These are phyloP conservation scores for Pestalotiopsis sp. DNA, from an alignment of 2,329 filamentous ascomycete species.

Conservation along the genomic window DNA sequence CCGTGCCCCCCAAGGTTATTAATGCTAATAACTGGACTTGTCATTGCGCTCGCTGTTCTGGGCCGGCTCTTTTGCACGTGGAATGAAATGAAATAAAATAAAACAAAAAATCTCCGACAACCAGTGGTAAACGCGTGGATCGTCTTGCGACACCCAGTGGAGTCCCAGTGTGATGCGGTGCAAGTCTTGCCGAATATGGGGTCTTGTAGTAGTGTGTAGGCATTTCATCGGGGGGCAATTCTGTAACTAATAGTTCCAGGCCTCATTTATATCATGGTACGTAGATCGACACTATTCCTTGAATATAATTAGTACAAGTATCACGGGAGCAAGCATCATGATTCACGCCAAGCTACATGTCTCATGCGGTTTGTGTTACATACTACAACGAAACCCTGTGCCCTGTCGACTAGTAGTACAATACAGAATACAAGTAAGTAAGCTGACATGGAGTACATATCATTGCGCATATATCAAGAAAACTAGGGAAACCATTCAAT, in stretches of 20 bases:
- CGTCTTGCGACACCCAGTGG: background rate
- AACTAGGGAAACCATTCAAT: constrained; percentile 12
- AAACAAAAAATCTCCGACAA: background rate
- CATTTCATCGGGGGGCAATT: no score
- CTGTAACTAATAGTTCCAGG: background rate
- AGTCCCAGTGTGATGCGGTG: background rate
- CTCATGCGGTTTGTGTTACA: background rate
- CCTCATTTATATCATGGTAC: no score
- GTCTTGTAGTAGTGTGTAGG: background rate
- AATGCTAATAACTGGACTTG: background rate
- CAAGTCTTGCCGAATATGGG: background rate
- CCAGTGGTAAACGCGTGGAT: background rate
- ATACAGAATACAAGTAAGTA: background rate
- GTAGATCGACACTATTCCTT: background rate
- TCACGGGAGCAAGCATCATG: background rate
- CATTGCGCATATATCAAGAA: background rate
- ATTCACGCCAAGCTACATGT: background rate
- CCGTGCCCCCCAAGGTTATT: background rate
- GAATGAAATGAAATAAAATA: background rate
- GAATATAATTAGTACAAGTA: background rate
- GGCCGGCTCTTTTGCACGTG: background rate
- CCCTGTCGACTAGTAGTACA: background rate
- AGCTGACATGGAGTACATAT: background rate
- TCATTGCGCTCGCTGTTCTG: background rate
- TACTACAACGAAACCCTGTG: background rate